Base-by-base conservation (phyloP, 2,329 filamentous ascomycete species). In the Sarocladium brachiariae region DNA sequence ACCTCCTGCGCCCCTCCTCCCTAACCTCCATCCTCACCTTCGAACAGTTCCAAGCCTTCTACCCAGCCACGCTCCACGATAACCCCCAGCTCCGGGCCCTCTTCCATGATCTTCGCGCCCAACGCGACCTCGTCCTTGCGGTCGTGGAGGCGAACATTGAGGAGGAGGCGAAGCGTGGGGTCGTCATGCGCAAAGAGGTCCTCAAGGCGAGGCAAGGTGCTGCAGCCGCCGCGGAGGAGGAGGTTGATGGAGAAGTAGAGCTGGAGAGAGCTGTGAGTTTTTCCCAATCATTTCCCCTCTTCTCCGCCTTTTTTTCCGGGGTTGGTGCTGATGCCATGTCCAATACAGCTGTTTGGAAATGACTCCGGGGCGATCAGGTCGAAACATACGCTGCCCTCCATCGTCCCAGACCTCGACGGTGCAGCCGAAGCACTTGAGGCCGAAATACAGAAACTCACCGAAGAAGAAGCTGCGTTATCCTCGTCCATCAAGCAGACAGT, bases 31-130 rank as follows among this genome's bases (percentile, higher is more conserved):
- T 90, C 61, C 73, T 90, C 57, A 84, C 88, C 7, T 76, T 90
- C 43, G 75, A 83, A 52, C 80, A 89, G 56, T 95, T 95, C 71
- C 82, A 80, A 38, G 76, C 83, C 24, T 76, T 92, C 37, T 93
- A 95, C 61, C 89, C 89, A 10, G 79, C 76, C 48, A 67, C 78
- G 34, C 73, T 83, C 47, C 84, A 83, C 53, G 71, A 76, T 21
- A 84, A 83, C 43, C 79, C 86, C 0, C 81, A 85, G 51, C 76
- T 92, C 45, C 80, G 81, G 51, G 72, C 76, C 1, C 74, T 96
- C 4, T 95, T 95, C 63, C 81, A 86, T 45, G 87, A 93, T 63
- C 75, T 95, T 2, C 87, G 93, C 60, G 77, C 83, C 53, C 80
- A 90, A 62, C 81, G 89, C 50, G 81, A 84, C 54, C 75, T 77